Base-by-base conservation (phyloP, 495 filamentous ascomycete genomes). In the Penicillium canescens region DNA sequence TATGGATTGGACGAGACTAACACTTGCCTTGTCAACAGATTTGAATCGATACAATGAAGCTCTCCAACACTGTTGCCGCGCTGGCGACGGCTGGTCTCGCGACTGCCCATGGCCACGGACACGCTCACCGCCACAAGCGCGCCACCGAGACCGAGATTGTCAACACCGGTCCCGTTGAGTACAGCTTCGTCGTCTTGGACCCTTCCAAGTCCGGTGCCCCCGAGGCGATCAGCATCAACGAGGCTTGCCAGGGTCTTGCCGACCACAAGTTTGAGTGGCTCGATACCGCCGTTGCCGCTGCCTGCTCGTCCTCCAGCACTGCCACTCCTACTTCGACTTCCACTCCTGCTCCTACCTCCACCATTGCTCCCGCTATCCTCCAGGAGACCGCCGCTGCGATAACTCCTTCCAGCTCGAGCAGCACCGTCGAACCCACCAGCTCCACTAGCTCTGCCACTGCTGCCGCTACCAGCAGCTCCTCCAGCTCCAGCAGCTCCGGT, bases 221-320 rank as follows among this genome's bases (percentile, higher is more conserved):
- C 51, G 46, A 84, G 57, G 39, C 61, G 21, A 74, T 92, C 55
- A 66, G 69, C 41, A 62, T 70, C 35, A 65, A 74, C 3, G 73
- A 85, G 36, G 88, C 87, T 35, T 81, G 88, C 76, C 53, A 77
- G 38, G 85, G 86, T 54, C 75, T 92, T 56, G 69, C 74, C 40
- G 71, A 82, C 42, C 81, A 86, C 23, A 73, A 63, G 31, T 47
- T 76, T 50, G 62, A 69, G 46, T 81, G 71, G 69, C 69, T 70
- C 28, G 68, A 69, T 44, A 36, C 34, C 26, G 65, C 62, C 45
- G 56, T 65, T 16, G 44, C 67, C 9, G 64, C 66, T 43, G 68
- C 72, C 42, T 77, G 76, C 62, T 39, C 60, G 8, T 54, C 54
- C 36, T 57, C 52, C 52, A 55, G 55, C 51, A 57, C 54, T 42